A percentile compares a stretch with the other conserved stretches of the same genome.
Conservation (phyloP, 306 rosid genomes). For the Lupinus albus region DNA sequence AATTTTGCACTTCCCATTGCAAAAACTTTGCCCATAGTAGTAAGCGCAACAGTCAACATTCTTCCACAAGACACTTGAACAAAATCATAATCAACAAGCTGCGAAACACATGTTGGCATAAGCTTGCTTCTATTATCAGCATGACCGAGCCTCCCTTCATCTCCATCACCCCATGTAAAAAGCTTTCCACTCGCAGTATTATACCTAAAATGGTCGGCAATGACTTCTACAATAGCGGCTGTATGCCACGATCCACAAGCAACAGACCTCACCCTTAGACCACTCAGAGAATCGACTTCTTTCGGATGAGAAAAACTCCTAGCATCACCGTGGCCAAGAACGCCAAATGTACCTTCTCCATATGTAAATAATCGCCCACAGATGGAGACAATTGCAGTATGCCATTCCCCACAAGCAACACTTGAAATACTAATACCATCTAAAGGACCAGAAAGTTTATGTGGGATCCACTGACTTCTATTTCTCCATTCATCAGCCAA, state of each 20-base stretch:
- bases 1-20: slow-evolving; percentile 70
- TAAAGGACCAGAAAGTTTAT: slow-evolving; percentile 60
- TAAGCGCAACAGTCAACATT: slow-evolving; percentile 73
- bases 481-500: slow-evolving; percentile 46
- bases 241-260: slow-evolving; percentile 95
- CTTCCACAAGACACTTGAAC: slow-evolving; percentile 86
- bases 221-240: slow-evolving; percentile 72
- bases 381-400: slow-evolving; percentile 67
- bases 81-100: slow-evolving; percentile 73
- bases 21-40: slow-evolving; percentile 68
- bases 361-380: slow-evolving; percentile 72
- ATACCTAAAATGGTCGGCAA: slow-evolving; percentile 49
- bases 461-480: slow-evolving; percentile 69
- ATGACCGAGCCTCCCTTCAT: slow-evolving; percentile 77
- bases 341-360: slow-evolving; percentile 92
- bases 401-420: slow-evolving; percentile 92
- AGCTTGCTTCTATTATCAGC: slow-evolving; percentile 60
- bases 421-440: slow-evolving; percentile 55
- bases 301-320: slow-evolving; percentile 61
- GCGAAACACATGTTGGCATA: slow-evolving; percentile 73
- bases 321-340: slow-evolving; percentile 77
- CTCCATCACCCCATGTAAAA: slow-evolving; percentile 93
- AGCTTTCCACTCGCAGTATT: slow-evolving; percentile 62
- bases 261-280: slow-evolving; percentile 66
- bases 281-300: slow-evolving; percentile 75